Evolutionary conservation across 257 asterid species (phyloP).

Genomic region (Oldenlandia corymbosa): DNA sequence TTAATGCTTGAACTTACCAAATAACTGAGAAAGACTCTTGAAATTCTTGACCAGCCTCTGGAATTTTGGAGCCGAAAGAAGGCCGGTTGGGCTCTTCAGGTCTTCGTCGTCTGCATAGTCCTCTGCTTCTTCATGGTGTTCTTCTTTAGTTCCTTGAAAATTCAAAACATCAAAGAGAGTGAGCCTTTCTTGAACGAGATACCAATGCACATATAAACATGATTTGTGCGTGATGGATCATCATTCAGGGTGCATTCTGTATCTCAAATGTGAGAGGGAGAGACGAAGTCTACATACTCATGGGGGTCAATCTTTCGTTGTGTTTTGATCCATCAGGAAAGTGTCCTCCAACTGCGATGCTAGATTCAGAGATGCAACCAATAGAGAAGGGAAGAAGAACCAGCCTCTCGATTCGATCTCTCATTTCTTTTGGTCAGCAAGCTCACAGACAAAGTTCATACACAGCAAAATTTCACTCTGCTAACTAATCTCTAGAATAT

Average conservation of each 20-base stretch:
- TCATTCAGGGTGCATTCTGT: background rate
- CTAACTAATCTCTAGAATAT: background rate
- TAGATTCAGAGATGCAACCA: slow-evolving; percentile 69
- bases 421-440: slow-evolving; percentile 24
- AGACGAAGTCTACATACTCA: slow-evolving; percentile 38
- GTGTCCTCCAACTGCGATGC: slow-evolving; percentile 53
- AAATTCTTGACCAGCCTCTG: slow-evolving; percentile 65
- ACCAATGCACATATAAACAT: background rate
- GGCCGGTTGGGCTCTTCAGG: slow-evolving; percentile 35
- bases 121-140: slow-evolving; percentile 34
- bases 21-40: slow-evolving; percentile 63
- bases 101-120: slow-evolving; percentile 28
- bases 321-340: slow-evolving; percentile 48
- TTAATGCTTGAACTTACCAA: slow-evolving; percentile 39
- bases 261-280: slow-evolving; percentile 4
- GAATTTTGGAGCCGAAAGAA: slow-evolving; percentile 42
- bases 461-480: background rate
- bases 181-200: slow-evolving; percentile 12
- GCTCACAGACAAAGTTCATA: background rate
- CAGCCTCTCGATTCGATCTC: slow-evolving; percentile 55
- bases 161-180: slow-evolving; percentile 15
- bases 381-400: slow-evolving; percentile 59
- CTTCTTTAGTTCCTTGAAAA: slow-evolving; percentile 26
- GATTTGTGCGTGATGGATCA: background rate
- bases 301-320: slow-evolving; percentile 33